Evolutionary conservation across 75 land plant genomes (phyloP).

Genomic region (Selaginella tamariscina): DNA sequence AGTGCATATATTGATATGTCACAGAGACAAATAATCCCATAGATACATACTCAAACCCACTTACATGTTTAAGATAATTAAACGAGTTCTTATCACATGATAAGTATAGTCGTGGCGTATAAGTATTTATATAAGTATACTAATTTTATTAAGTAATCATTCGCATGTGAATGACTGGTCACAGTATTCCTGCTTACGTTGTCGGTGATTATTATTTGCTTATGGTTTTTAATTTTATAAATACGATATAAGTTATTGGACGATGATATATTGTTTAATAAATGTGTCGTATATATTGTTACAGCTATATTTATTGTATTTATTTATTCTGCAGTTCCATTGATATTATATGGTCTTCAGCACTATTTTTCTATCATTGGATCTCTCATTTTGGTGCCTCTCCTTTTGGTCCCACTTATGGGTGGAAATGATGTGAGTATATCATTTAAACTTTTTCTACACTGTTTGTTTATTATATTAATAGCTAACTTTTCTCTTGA

Average conservation of each 20-base stretch:
- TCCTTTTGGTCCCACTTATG: not conserved
- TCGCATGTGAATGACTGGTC: too few relatives aligned
- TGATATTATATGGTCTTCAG: not conserved
- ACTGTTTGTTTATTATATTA: not conserved
- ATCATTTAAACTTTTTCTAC: not conserved
- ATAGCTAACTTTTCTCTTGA: not conserved
- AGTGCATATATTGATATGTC: too few relatives aligned
- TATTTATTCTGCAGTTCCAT: not conserved
- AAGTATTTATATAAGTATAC: too few relatives aligned
- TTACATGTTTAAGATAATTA: too few relatives aligned
- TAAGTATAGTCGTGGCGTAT: too few relatives aligned
- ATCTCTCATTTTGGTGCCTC: not conserved
- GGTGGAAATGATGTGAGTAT: not conserved
- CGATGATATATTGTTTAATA: too few relatives aligned
- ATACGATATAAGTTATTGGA: too few relatives aligned
- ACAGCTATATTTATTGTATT: not conserved
- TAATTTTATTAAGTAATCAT: too few relatives aligned
- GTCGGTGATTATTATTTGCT: not conserved
- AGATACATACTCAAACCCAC: too few relatives aligned
- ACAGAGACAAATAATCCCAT: too few relatives aligned
- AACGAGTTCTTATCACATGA: too few relatives aligned
- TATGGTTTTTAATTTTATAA: too few relatives aligned
- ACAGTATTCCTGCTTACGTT: not conserved
- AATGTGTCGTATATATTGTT: not conserved
- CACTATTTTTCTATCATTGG: constrained; percentile 2